Conservation (phyloP, 2,329 filamentous ascomycete species). For the Alternaria brassicicola region DNA sequence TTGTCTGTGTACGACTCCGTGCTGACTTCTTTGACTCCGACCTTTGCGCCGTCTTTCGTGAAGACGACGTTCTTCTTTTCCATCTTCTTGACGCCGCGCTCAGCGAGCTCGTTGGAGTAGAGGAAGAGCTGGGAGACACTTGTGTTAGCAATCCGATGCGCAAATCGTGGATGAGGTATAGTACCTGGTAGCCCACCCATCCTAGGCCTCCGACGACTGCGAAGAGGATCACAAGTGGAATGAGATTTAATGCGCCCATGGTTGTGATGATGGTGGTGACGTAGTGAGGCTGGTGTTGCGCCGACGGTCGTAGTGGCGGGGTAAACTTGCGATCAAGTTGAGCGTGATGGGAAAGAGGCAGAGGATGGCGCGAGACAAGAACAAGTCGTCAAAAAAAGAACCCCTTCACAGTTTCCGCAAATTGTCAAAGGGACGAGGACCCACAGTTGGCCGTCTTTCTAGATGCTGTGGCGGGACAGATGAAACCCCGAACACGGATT, state of each 20-base stretch:
- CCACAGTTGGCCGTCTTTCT: conserved; percentile 1
- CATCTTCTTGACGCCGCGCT: conserved; percentile 71
- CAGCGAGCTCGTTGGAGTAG: conserved; percentile 68
- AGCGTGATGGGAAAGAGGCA: background rate
- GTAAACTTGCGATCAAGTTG: background rate
- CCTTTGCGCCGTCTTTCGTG: conserved; percentile 74
- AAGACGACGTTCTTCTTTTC: conserved; percentile 77
- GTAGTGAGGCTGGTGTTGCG: conserved; percentile 10
- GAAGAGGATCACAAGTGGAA: conserved; percentile 71
- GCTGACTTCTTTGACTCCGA: conserved; percentile 71
- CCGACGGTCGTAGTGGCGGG: background rate
- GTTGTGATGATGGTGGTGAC: conserved; percentile 11
- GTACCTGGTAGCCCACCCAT: conserved; percentile 70
- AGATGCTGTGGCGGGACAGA: conserved; percentile 16
- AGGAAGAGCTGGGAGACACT: conserved; percentile 62
- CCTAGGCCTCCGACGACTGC: conserved; percentile 62
- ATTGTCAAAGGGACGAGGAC: conserved; percentile 9
- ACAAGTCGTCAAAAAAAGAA: background rate
- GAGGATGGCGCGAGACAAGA: background rate
- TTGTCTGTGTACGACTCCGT: conserved; percentile 74
- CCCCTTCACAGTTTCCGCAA: background rate
- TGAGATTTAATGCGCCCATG: conserved; percentile 57
- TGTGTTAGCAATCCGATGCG: conserved; percentile 6
- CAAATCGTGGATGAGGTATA: background rate
- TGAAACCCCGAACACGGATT: conserved; percentile 20